phyloP scores from a whole-genome alignment of 345 rosid species.

The Chamaenerion angustifolium region DNA sequence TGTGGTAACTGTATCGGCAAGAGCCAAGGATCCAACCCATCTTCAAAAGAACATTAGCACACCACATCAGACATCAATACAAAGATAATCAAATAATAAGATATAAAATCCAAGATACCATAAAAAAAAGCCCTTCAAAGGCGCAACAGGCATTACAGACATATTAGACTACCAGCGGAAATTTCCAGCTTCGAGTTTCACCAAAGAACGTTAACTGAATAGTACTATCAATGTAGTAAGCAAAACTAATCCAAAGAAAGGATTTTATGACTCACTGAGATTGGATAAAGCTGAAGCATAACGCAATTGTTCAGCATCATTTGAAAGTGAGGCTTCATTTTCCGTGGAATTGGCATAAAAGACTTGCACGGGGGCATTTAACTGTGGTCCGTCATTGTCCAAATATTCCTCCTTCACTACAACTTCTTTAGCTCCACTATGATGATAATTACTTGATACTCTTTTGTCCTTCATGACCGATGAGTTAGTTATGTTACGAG shows the following conservation, averaged over 20 bases:
- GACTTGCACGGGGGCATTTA: slow-evolving; percentile 13
- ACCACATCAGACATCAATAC: neutral
- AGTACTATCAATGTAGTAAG: too few relatives aligned
- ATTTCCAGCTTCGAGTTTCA: neutral
- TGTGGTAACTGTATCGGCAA: slow-evolving; percentile 47
- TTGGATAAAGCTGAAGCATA: slow-evolving; percentile 24
- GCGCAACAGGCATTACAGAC: neutral
- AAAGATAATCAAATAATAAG: neutral
- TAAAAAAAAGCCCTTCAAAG: neutral
- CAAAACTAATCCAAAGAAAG: neutral
- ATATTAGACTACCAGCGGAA: neutral
- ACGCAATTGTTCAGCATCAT: slow-evolving; percentile 18
- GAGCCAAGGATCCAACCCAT: slow-evolving; percentile 56
- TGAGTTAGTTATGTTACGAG: slow-evolving; percentile 24
- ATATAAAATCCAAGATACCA: neutral
- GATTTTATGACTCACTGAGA: slow-evolving; percentile 38
- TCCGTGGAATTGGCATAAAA: slow-evolving; percentile 34
- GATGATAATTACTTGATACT: slow-evolving; percentile 10
- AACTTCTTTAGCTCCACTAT: slow-evolving; percentile 5
- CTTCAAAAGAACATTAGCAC: slow-evolving; percentile 15
- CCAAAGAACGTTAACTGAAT: neutral
- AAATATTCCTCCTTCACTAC: slow-evolving; percentile 16
- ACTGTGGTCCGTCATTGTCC: slow-evolving; percentile 12
- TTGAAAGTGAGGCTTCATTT: slow-evolving; percentile 22
- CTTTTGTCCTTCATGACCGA: slow-evolving; percentile 53